Percentiles rank a stretch among this genome's conserved stretches.
phyloP scores from a whole-genome alignment of 1,284 basidiomycete species.

The Malassezia globosa region DNA sequence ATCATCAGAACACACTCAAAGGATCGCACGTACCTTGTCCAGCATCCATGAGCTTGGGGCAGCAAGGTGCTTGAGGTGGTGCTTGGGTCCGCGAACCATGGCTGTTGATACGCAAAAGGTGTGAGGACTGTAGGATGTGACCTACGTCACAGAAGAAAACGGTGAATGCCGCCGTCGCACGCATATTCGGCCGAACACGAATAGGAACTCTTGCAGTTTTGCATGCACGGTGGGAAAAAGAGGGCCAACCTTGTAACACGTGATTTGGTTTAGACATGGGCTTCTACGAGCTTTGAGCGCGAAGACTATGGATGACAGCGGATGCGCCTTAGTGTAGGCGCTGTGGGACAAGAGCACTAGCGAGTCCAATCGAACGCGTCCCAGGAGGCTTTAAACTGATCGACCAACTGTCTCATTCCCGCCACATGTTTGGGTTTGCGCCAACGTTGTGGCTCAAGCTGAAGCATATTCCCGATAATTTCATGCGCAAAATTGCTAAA shows the following conservation, averaged over 20 bases:
- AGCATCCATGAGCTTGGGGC: constrained; percentile 99
- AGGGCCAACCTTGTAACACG: constrained; percentile 16
- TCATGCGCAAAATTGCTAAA: constrained; percentile 64
- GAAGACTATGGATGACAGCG: no score
- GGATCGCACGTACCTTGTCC: constrained; percentile 57
- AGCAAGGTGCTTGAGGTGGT: constrained; percentile 94
- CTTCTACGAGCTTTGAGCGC: constrained; percentile 16
- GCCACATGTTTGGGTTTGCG: constrained; percentile 56
- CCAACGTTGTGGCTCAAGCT: constrained; percentile 78
- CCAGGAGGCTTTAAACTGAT: constrained; percentile 58
- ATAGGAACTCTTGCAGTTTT: constrained; percentile 11
- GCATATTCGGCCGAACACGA: constrained; percentile 15
- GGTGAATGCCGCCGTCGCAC: neutral
- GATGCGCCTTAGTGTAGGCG: no score
- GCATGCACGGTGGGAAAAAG: constrained; percentile 3
- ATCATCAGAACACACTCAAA: neutral
- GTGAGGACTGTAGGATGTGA: constrained; percentile 8
- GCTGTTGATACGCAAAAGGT: constrained; percentile 7
- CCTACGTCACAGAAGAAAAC: constrained; percentile 16
- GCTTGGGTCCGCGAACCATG: constrained; percentile 76
- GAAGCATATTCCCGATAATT: constrained; percentile 82
- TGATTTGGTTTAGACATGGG: neutral
- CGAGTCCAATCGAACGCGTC: constrained; percentile 48
- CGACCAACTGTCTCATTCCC: constrained; percentile 51
- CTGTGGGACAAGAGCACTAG: no score